These are phyloP conservation scores for Entophlyctis luteolus DNA, from an alignment of 192 early-diverging fungal species.

Conservation along the genomic window DNA sequence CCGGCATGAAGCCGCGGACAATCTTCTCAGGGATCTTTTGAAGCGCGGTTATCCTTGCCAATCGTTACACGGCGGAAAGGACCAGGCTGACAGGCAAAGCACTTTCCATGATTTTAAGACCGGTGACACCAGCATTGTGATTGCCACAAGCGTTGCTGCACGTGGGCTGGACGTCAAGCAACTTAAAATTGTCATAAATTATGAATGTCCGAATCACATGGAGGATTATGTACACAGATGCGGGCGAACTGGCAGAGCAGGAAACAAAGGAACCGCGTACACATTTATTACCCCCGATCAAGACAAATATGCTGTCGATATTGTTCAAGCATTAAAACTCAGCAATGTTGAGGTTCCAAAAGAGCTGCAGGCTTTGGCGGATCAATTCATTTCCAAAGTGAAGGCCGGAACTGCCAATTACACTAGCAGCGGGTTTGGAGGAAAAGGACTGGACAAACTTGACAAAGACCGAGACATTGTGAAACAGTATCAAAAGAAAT, in stretches of 20 bases:
- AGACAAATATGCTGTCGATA: slow-evolving; percentile 86
- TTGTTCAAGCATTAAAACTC: slow-evolving; percentile 82
- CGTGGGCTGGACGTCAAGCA: slow-evolving; percentile 94
- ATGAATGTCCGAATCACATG: slow-evolving; percentile 95
- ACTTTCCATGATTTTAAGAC: slow-evolving; percentile 93
- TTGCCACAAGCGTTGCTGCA: slow-evolving; percentile 95
- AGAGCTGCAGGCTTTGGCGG: slow-evolving; percentile 74
- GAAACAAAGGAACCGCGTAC: slow-evolving; percentile 94
- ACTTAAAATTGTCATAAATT: slow-evolving; percentile 90
- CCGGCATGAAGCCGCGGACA: slow-evolving; percentile 91
- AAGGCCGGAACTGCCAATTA: slow-evolving; percentile 69
- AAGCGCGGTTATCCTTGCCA: slow-evolving; percentile 81
- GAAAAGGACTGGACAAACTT: slow-evolving; percentile 91
- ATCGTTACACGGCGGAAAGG: slow-evolving; percentile 93
- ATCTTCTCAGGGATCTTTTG: slow-evolving; percentile 77
- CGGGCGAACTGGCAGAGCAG: slow-evolving; percentile 94
- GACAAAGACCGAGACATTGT: slow-evolving; percentile 87
- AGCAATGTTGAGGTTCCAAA: slow-evolving; percentile 69
- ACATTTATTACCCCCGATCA: slow-evolving; percentile 95
- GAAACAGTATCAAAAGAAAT: slow-evolving; percentile 87
- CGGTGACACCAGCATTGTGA: slow-evolving; percentile 80
- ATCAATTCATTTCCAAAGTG: slow-evolving; percentile 75
- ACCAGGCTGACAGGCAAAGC: slow-evolving; percentile 66
- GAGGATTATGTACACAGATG: slow-evolving; percentile 99
- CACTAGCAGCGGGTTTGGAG: slow-evolving; percentile 83